Base-by-base conservation (phyloP, 73 alveolate species). In the Paramecium biaurelia region DNA sequence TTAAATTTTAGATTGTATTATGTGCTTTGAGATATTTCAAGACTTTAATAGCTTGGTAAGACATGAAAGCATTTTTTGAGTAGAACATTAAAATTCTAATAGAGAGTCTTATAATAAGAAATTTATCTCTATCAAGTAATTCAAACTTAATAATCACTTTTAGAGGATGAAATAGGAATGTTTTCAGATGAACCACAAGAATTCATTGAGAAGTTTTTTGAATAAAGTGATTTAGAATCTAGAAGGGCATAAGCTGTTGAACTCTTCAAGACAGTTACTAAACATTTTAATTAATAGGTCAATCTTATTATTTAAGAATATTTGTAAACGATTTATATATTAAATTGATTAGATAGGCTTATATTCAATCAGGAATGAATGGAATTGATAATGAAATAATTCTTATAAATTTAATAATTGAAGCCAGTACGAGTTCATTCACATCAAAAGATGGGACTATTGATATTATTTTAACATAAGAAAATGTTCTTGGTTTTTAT, bases 191-290 rank as follows among this genome's bases (percentile, higher is more conserved):
- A 89, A 45, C 94, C 94, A 18, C 30, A 76, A 37, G 57, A 82
- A 26, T 89, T 89, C 45, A 57, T 89, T 10, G 94, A 89, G 34
- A 58, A 49, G 9, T 89, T 70, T 82, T 89, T 89, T 35, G 79
- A 70, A 70, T 72, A 45, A 12, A 49, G 89, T 42, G 94, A 70
- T 10, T 37, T 89, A 32, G 87, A 89, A 37, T 49, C 89, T 14
- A 76, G 89, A 45, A 89, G 84, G 9, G 70, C 94, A n/a, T 58
- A 58, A 21, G 87, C 94, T 21, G 92, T 70, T 28, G 94, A 89
- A 14, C 45, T 89, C 4, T 82, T 43, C 28, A 89, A 89, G 67
- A 70, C 85, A 37, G 87, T 89, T n/a, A 82, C 90, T 24, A 68
- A 53, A 24, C 47, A 43, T 14, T 89, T 89, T 21, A 24, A 38